Conservation (phyloP, 2,329 filamentous ascomycete species). For the Paracoccidioides brasiliensis region DNA sequence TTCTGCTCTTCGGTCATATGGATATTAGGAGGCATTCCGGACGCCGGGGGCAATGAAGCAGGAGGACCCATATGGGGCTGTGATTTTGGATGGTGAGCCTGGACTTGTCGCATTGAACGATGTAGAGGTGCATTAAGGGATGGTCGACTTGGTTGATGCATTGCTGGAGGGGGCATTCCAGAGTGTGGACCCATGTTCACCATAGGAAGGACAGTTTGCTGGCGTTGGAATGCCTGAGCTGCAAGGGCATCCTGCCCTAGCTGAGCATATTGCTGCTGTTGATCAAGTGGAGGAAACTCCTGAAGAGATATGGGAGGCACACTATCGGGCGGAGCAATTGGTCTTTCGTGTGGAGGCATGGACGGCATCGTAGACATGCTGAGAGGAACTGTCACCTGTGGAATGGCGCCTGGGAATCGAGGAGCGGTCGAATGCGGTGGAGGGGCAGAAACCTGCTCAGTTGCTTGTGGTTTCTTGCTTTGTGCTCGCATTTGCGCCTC, state of each 20-base stretch:
- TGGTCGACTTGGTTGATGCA: constrained; percentile 57
- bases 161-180: constrained; percentile 35
- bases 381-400: constrained; percentile 6
- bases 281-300: constrained; percentile 39
- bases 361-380: not conserved
- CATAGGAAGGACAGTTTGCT: constrained; percentile 26
- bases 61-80: constrained; percentile 25
- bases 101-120: constrained; percentile 23
- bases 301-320: constrained; percentile 23
- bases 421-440: constrained; percentile 16
- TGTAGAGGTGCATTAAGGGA: constrained; percentile 35
- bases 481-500: constrained; percentile 69
- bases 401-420: not conserved
- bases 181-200: constrained; percentile 32
- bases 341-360: constrained; percentile 9
- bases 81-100: constrained; percentile 24
- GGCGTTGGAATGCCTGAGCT: constrained; percentile 24
- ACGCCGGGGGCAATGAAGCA: constrained; percentile 41
- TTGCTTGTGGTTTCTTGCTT: constrained; percentile 17
- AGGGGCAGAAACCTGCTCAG: constrained; percentile 20
- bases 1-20: constrained; percentile 75
- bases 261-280: constrained; percentile 32
- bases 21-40: constrained; percentile 60
- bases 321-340: constrained; percentile 4
- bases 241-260: constrained; percentile 23